Percentiles rank a stretch among this genome's conserved stretches.
These are phyloP conservation scores for Cucumis cinereus DNA, from an alignment of 306 rosid genomes.

Conservation along the genomic window DNA sequence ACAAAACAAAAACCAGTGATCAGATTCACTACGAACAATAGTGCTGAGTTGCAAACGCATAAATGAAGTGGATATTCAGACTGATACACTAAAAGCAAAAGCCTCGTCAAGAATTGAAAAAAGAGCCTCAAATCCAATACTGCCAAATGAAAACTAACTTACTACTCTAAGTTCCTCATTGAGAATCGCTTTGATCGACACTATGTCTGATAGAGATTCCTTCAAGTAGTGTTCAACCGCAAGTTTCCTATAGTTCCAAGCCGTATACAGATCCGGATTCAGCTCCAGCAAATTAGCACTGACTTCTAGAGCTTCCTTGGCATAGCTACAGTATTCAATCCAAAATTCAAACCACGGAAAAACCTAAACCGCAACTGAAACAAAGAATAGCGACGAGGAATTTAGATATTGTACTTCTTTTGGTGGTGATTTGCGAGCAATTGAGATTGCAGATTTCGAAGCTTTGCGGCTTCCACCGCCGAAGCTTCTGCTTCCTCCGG, in stretches of 20 bases:
- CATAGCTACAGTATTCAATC: conserved; percentile 33
- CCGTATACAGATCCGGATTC: conserved; percentile 79
- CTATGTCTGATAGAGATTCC: conserved; percentile 32
- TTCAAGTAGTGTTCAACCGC: conserved; percentile 44
- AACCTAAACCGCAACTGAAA: conserved; percentile 4
- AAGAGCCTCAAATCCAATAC: neutral
- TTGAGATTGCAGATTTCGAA: conserved; percentile 55
- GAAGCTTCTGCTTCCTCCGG: conserved; percentile 52
- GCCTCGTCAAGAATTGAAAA: neutral
- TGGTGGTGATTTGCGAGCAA: conserved; percentile 60
- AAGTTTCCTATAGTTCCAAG: conserved; percentile 85
- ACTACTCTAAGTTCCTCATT: conserved; percentile 63
- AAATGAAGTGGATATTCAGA: neutral
- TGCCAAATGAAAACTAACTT: conserved; percentile 3
- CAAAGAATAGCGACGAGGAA: conserved; percentile 1
- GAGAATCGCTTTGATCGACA: conserved; percentile 29
- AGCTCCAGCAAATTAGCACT: conserved; percentile 56
- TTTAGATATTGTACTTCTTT: conserved; percentile 12
- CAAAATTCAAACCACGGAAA: neutral
- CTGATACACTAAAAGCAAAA: neutral
- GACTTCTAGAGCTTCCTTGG: conserved; percentile 52
- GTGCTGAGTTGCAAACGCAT: neutral
- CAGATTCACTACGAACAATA: neutral
- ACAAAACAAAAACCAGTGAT: neutral
- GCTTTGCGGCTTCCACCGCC: conserved; percentile 46